Base-by-base conservation (phyloP, 306 rosid genomes). In the Vigna trinervia region DNA sequence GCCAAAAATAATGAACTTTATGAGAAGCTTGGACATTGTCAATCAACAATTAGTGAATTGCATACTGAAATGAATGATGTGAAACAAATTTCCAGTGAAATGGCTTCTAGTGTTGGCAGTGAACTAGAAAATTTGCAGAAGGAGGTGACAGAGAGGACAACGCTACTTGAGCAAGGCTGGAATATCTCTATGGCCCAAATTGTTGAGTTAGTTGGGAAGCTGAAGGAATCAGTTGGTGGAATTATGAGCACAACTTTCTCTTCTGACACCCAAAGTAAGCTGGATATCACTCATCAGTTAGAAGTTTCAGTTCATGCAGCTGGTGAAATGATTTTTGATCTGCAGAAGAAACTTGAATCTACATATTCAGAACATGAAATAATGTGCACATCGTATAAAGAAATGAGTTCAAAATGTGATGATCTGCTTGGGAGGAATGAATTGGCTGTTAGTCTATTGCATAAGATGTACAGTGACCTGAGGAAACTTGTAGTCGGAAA, bases 371-470 rank as follows among this genome's bases (percentile, higher is more conserved):
- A 89, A 46, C 86, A 75, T 71, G 89, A 86, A 81, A 77, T 82
- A 69, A 61, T 85, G 71, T 79, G 83, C 69, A 75, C 60, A 20
- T 81, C 80, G n/a, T 80, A 71, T 86, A 86, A 85, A 80, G 96
- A 92, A 82, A 76, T 80, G 72, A 88, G 75, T 69, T 71, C 74
- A 46, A 87, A 87, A 71, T 88, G 78, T 76, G 91, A 82, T 56
- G 89, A 88, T 78, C 74, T 96, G 80, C 90, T 75, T 62, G 84
- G 81, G 77, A 87, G 84, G 83, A 91, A 89, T 78, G 93, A 92
- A 73, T 45, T 89, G 73, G 87, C 93, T 38, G 65, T 74, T 71
- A 74, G 83, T 77, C 72, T 78, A 72, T 76, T 96, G 84, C 86
- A 71, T 52, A 82, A 78, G 48, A 69, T 91, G 79, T 86, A 89